Base-by-base conservation (phyloP, 306 rosid species). In the Pachyrhizus erosus region DNA sequence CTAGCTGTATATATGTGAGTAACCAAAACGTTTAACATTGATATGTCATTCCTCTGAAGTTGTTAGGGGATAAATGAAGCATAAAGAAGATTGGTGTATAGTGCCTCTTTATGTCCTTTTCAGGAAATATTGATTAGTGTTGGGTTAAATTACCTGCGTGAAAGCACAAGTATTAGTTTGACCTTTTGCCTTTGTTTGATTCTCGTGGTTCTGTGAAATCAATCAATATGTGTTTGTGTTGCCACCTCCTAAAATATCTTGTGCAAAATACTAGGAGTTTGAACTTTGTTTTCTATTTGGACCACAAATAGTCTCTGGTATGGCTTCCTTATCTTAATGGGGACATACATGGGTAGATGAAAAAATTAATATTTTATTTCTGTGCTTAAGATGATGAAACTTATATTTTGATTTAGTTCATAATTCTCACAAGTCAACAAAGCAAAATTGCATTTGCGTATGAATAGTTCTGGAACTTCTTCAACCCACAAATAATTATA, bases 171-270 rank as follows among this genome's bases (percentile, higher is more conserved):
- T 31, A 69, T 60, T 78, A 52, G 62, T 69, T 31, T 65, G 45
- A 65, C 70, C 82, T 75, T 74, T 75, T 78, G 54, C 73, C 43
- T 72, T 52, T 54, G 46, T 43, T 37, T 64, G 68, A 70, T 80
- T 13, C 45, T 60, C 49, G 18, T 84, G 75, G 75, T 55, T 65
- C 37, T 78, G 15, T 58, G 45, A 77, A 60, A 76, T 55, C 23
- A 54, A 67, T 26, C 75, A 64, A 26, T 64, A 24, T 67, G 21
- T 45, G 51, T 57, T 26, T 9, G 15, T 74, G 17, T n/a, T n/a
- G n/a, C n/a, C n/a, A n/a, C 62, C 64, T 73, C 75, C 29, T 23
- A 24, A 39, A 43, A 37, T 37, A 34, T 80, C 33, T 45, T 24
- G 5, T 61, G 62, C 69, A 69, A n/a, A 73, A 43, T 83, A 29